Percentiles rank a stretch among this genome's conserved stretches.
Evolutionary conservation across 78 protist genomes (phyloP).

Genomic region (Dictyostelium discoideum): dicty_2.7 NC_007091.3:611501-612000

Average conservation of each 20-base stretch:
- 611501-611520: neutral
- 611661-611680: neutral
- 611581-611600: neutral
- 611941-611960: neutral
- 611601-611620: neutral
- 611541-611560: neutral
- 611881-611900: neutral
- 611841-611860: neutral
- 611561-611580: neutral
- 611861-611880: conserved; percentile 5
- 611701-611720: conserved; percentile 13
- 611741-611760: neutral
- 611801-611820: neutral
- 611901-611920: no score
- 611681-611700: neutral
- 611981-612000: neutral
- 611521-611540: neutral
- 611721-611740: neutral
- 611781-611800: conserved; percentile 19
- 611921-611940: neutral
- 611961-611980: neutral
- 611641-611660: neutral
- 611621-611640: neutral
- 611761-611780: neutral
- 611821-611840: neutral